A percentile compares a stretch with the other conserved stretches of the same genome.
Conservation (phyloP, 768 basidiomycete genomes). For the Tremella yokohamensis region DNA sequence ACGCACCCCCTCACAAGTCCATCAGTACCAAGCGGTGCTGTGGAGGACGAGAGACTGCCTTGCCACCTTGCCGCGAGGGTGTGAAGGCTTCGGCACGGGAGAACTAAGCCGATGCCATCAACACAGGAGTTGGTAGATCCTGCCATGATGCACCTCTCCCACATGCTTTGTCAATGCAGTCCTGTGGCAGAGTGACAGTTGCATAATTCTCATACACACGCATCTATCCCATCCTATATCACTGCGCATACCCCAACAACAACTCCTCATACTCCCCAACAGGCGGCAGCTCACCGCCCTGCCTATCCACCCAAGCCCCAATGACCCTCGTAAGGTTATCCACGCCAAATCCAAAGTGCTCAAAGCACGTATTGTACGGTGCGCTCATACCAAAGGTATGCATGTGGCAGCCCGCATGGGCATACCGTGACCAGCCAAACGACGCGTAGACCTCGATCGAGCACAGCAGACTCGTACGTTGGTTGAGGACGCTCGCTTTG, state of each 20-base stretch:
- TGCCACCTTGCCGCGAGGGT: no score
- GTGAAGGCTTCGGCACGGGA: no score
- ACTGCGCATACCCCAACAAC: slow-evolving; percentile 16
- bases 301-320: slow-evolving; percentile 19
- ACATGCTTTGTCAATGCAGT: no score
- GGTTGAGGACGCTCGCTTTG: slow-evolving; percentile 29
- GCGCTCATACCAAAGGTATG: slow-evolving; percentile 48
- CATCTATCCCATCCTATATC: not conserved
- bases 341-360: slow-evolving; percentile 48
- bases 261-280: slow-evolving; percentile 50
- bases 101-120: no score
- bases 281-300: slow-evolving; percentile 26
- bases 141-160: no score
- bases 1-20: no score
- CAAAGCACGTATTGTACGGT: slow-evolving; percentile 39
- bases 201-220: not conserved
- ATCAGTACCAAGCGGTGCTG: no score
- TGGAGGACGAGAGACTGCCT: no score
- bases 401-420: slow-evolving; percentile 49
- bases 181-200: no score
- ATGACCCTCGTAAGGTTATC: slow-evolving; percentile 42
- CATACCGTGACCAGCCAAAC: slow-evolving; percentile 49
- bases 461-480: slow-evolving; percentile 35
- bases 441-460: slow-evolving; percentile 49
- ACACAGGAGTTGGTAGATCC: no score